These are phyloP conservation scores for Colletotrichum coccodes DNA, from an alignment of 2,329 filamentous ascomycete genomes.

Conservation along the genomic window DNA sequence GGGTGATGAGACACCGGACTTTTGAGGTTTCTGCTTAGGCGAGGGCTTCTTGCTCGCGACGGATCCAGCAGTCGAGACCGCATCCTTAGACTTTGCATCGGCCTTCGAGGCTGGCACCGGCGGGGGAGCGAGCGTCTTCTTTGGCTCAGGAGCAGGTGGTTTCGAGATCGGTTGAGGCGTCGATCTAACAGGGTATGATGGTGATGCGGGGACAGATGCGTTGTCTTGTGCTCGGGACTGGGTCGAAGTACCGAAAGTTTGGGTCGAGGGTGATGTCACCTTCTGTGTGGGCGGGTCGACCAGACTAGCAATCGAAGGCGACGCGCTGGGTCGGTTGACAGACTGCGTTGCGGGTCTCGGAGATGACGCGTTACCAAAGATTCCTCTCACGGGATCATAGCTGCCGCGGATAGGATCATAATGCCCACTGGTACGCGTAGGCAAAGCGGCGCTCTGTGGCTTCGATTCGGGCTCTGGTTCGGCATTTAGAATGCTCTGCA, in stretches of 20 bases:
- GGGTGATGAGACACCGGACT: constrained; percentile 56
- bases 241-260: constrained; percentile 35
- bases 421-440: constrained; percentile 76
- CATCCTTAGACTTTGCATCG: constrained; percentile 28
- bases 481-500: constrained; percentile 67
- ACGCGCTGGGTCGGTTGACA: constrained; percentile 80
- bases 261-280: constrained; percentile 48
- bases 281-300: constrained; percentile 71
- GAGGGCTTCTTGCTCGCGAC: constrained; percentile 53
- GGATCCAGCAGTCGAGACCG: constrained; percentile 16
- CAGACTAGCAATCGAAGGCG: constrained; percentile 90
- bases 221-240: constrained; percentile 48
- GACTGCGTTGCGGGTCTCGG: constrained; percentile 55
- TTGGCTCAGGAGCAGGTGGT: constrained; percentile 45
- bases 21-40: constrained; percentile 57
- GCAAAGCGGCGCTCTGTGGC: constrained; percentile 54
- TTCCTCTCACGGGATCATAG: constrained; percentile 68
- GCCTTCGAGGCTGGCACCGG: constrained; percentile 40
- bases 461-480: constrained; percentile 54
- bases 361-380: constrained; percentile 54
- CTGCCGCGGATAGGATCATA: constrained; percentile 92
- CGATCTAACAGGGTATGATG: constrained; percentile 48
- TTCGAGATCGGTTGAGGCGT: constrained; percentile 47
- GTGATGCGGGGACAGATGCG: constrained; percentile 53
- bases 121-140: constrained; percentile 49